A percentile compares a stretch with the other conserved stretches of the same genome.
Conservation (phyloP, 306 rosid species). For the Cicer pinnatifidum region DNA sequence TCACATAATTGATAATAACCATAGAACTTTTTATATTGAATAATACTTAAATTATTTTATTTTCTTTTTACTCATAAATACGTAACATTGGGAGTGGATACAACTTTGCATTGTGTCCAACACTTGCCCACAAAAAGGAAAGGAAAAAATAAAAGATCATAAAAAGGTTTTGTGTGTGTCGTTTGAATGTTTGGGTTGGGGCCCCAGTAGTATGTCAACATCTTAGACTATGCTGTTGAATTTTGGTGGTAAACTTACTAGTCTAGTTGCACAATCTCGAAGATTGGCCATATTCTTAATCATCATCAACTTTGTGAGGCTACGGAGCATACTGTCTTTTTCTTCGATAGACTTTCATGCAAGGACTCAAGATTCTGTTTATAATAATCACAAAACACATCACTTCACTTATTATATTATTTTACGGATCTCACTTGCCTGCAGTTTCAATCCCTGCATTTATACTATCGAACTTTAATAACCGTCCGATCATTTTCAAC, state of each 20-base stretch:
- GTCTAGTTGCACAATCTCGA: not conserved
- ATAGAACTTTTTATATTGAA: too few species aligned
- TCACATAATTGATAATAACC: too few species aligned
- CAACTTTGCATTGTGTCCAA: constrained; percentile 13
- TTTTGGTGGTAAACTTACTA: not conserved
- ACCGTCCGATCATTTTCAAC: too few species aligned
- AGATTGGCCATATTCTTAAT: not conserved
- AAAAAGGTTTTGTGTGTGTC: constrained; percentile 17
- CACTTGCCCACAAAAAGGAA: constrained; percentile 8
- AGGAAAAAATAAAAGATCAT: not conserved
- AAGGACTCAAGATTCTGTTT: not conserved
- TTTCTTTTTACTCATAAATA: not conserved
- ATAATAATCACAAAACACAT: not conserved
- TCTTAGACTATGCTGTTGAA: not conserved
- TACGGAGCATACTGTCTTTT: not conserved
- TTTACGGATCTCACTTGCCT: too few species aligned
- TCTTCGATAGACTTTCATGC: not conserved
- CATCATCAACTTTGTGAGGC: not conserved
- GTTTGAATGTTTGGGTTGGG: constrained; percentile 11
- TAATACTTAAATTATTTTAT: not conserved
- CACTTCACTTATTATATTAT: not conserved
- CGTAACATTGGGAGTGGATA: not conserved
- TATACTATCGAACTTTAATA: too few species aligned
- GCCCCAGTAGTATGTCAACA: not conserved
- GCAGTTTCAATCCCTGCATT: too few species aligned